Conservation (phyloP, 106 monocot species). For the Alisma plantagoaquatica region DNA sequence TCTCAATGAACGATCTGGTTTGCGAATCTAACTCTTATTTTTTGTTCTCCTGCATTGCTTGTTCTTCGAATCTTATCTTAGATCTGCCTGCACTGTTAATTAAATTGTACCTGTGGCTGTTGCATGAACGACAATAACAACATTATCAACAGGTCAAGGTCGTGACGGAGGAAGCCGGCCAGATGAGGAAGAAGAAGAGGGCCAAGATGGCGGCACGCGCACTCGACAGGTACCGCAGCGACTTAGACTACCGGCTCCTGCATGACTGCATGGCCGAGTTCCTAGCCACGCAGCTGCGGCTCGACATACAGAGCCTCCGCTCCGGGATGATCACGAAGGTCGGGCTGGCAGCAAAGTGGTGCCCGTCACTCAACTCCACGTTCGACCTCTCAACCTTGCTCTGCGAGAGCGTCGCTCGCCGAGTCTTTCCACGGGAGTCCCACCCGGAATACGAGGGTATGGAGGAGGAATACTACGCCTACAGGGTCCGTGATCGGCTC, state of each 20-base stretch:
- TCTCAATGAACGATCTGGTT: no score
- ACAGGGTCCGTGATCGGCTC: slow-evolving; percentile 50
- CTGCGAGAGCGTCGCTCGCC: slow-evolving; percentile 51
- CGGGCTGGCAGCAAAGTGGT: slow-evolving; percentile 60
- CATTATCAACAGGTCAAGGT: no score
- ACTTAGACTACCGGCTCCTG: slow-evolving; percentile 34
- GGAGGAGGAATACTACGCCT: no score
- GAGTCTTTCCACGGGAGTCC: slow-evolving; percentile 46
- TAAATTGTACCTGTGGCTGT: no score
- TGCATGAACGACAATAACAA: no score
- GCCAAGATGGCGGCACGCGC: slow-evolving; percentile 21
- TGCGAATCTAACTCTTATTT: no score
- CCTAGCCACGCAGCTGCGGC: slow-evolving; percentile 27
- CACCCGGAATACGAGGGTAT: no score
- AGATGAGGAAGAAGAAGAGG: no score
- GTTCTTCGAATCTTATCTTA: no score
- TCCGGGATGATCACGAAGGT: slow-evolving; percentile 19
- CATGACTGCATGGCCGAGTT: slow-evolving; percentile 34
- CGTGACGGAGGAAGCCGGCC: no score
- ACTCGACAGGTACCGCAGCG: slow-evolving; percentile 25
- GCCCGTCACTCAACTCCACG: slow-evolving; percentile 31
- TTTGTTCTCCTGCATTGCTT: no score
- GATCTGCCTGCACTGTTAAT: no score
- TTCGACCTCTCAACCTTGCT: slow-evolving; percentile 46
- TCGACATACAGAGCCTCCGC: slow-evolving; percentile 24